Evolutionary conservation across 345 rosid genomes (phyloP).

Genomic region (Salix caprea): DNA sequence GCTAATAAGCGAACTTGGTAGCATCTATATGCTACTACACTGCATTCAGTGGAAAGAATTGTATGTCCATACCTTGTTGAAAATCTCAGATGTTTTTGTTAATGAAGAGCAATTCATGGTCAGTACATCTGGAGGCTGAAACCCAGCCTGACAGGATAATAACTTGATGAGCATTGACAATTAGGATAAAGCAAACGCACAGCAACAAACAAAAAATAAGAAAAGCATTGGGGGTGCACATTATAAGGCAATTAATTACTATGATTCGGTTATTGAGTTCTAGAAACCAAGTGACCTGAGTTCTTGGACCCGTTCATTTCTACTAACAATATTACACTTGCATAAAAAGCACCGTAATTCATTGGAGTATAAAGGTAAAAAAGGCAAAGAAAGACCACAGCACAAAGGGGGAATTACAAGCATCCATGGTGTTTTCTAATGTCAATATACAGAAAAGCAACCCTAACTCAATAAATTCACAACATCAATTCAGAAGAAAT

Average conservation of each 20-base stretch:
- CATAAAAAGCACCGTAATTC: not conserved
- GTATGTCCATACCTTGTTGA: conserved; percentile 54
- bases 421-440: not conserved
- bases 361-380: not conserved
- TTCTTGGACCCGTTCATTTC: not conserved
- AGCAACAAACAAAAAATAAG: not conserved
- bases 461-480: not conserved
- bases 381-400: not conserved
- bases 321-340: not conserved
- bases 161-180: not conserved
- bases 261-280: not conserved
- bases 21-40: not conserved
- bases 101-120: conserved; percentile 68
- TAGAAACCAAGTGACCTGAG: not conserved
- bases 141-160: conserved; percentile 39
- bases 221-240: not conserved
- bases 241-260: not conserved
- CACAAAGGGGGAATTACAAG: not conserved
- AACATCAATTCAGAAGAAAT: not conserved
- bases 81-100: conserved; percentile 58
- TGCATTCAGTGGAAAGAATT: not conserved
- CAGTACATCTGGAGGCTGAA: conserved; percentile 52
- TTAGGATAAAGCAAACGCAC: not conserved
- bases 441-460: not conserved
- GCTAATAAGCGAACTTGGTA: conserved; percentile 12